Conservation (phyloP, 768 basidiomycete species). For the Xerocomellus intermedius region DNA sequence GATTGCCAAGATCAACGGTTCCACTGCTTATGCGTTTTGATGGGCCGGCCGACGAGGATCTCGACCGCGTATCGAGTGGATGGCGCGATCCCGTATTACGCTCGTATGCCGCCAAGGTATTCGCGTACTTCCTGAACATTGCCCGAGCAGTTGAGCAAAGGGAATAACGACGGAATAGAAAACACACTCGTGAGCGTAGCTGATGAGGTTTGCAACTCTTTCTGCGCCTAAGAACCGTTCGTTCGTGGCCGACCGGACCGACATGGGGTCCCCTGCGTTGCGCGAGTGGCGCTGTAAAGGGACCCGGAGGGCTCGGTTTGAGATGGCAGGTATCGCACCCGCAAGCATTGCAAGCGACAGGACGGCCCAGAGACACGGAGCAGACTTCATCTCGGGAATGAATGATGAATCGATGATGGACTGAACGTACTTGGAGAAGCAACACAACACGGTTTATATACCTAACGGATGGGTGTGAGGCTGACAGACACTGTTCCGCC, state of each 20-base stretch:
- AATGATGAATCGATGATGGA: not conserved
- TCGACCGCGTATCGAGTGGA: conserved; percentile 16
- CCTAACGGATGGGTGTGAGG: not conserved
- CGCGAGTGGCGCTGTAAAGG: conserved; percentile 7
- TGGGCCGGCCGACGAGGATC: not conserved
- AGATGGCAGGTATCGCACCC: conserved; percentile 9
- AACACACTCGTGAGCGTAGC: conserved; percentile 7
- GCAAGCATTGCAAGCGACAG: not conserved
- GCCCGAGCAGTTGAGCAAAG: not conserved
- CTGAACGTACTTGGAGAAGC: not conserved
- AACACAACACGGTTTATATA: conserved; percentile 6
- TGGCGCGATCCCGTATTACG: conserved; percentile 42
- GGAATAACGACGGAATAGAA: not conserved
- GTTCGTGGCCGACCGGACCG: not conserved
- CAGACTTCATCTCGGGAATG: conserved; percentile 6
- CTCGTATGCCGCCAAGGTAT: conserved; percentile 41
- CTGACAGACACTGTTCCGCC: conserved; percentile 9
- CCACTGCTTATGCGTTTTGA: conserved; percentile 19
- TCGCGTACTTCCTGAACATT: conserved; percentile 37
- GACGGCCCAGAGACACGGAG: not conserved
- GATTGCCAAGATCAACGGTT: conserved; percentile 28
- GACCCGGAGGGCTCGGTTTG: conserved; percentile 1
- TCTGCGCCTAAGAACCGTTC: not conserved
- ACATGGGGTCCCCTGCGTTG: not conserved
- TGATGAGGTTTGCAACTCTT: not conserved